phyloP scores from a whole-genome alignment of 2,329 filamentous ascomycete genomes.

The Tolypocladium tropicale region DNA sequence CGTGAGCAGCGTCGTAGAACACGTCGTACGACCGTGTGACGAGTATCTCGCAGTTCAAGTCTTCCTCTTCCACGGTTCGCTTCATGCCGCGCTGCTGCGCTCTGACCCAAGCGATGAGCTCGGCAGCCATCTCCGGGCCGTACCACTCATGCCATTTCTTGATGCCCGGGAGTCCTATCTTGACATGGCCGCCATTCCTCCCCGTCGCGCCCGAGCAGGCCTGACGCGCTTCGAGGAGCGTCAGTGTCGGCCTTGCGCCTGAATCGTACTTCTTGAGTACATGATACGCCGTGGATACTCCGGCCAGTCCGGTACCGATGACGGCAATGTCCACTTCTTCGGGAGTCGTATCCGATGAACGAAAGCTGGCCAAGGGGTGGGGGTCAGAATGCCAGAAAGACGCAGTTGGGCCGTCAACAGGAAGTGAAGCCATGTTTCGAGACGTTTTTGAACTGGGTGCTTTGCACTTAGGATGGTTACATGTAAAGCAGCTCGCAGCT shows the following conservation, averaged over 20 bases:
- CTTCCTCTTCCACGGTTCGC: not conserved
- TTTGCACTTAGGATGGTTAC: not conserved
- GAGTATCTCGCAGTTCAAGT: not conserved
- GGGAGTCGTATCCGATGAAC: not conserved
- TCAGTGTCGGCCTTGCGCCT: not conserved
- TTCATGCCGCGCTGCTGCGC: not conserved
- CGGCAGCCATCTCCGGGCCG: not conserved
- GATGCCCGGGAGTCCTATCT: not conserved
- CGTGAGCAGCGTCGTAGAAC: not conserved
- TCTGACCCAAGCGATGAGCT: not conserved
- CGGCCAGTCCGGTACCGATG: not conserved
- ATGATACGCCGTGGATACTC: not conserved
- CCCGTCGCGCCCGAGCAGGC: not conserved
- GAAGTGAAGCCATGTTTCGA: not conserved
- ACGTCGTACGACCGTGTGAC: not conserved
- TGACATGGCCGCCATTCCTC: not conserved
- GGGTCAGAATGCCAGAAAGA: not conserved
- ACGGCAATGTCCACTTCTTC: not conserved
- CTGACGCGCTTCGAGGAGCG: not conserved
- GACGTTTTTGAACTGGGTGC: not conserved
- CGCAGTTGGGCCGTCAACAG: not conserved
- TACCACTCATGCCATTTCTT: not conserved
- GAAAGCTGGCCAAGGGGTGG: not conserved
- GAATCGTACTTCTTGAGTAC: not conserved
- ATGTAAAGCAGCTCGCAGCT: not conserved